Base-by-base conservation (phyloP, 768 basidiomycete species). In the Tylopilus cervinicoccineus region DNA sequence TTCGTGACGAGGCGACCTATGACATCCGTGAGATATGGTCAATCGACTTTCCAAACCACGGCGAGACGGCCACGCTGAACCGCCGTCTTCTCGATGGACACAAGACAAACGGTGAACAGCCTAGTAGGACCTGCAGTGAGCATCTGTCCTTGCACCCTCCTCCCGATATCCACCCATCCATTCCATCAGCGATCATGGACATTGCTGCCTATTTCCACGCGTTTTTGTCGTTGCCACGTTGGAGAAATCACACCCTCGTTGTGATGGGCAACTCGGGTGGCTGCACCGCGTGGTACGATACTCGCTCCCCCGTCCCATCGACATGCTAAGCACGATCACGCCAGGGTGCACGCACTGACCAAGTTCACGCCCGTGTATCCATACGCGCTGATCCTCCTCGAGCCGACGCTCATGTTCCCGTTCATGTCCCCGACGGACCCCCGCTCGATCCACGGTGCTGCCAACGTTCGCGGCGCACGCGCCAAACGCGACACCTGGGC, bases 1-100 rank as follows among this genome's bases (percentile, higher is more conserved):
- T 51, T 39, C 40, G 40, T 11, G 36, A 49, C 17, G 38, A 16
- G 7, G 50, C 54, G 4, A 45, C 53, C 3, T 62, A 56, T 28
- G 52, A 45, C 23, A 58, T 69, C 17, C 55, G 59, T 3, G 68
- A 69, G 38, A 59, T 70, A 46, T 69, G 68, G 68, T 58, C 63
- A 3, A 51, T 70, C 3, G 69, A 70, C 43, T 57, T 68, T 45
- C 70, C 67, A 1, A 70, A 70, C 43, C 69, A 70, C 27, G 69
- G 70, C 6, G 60, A 71, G 42, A 54, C 69, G 10, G 69, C 69
- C 13, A 43, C 46, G 6, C 38, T 66, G n/a, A 70, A 70, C 39
- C 65, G 67, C 16, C 29, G 24, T 38, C 37, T 56, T 17, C 59
- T 67, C 24, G 56, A 65, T 20, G 49, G 54, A 34, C 41, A 57